Conservation (phyloP, 306 rosid species). For the Nissolia schottii region DNA sequence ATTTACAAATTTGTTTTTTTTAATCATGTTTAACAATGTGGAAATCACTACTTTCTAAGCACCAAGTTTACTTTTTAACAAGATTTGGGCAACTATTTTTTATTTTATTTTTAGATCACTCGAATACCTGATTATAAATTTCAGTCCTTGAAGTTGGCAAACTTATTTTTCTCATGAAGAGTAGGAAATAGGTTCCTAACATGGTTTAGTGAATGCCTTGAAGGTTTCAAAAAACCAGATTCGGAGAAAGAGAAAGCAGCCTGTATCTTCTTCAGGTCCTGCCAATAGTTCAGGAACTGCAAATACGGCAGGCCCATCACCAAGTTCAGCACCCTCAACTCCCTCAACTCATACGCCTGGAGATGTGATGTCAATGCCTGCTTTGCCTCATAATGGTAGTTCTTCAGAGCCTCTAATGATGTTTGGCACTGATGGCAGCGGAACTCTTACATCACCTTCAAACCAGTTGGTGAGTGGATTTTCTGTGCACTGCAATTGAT, state of each 20-base stretch:
- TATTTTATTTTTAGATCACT: neutral
- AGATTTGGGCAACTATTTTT: neutral
- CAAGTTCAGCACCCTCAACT: constrained; percentile 98
- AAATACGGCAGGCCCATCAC: constrained; percentile 94
- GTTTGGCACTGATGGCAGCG: constrained; percentile 77
- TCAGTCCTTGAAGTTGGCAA: neutral
- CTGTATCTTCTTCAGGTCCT: constrained; percentile 97
- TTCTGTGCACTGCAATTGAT: constrained; percentile 19
- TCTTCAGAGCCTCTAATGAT: constrained; percentile 88
- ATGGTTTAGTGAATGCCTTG: constrained; percentile 32
- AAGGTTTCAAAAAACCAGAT: constrained; percentile 94
- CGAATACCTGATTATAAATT: constrained; percentile 4
- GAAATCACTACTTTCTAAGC: neutral
- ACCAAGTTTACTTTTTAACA: neutral
- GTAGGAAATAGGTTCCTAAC: constrained; percentile 35
- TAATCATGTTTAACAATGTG: neutral
- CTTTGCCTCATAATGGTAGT: constrained; percentile 77
- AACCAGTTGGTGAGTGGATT: constrained; percentile 84
- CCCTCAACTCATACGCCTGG: constrained; percentile 99
- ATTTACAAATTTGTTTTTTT: neutral
- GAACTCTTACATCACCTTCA: constrained; percentile 87
- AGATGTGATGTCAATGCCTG: constrained; percentile 95
- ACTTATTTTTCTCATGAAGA: neutral
- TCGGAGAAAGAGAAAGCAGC: constrained; percentile 97
- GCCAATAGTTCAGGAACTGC: constrained; percentile 99